Evolutionary conservation across 352 stramenopile species (phyloP), one percentile per base, ranked within the genome.

Genomic region (Bremia lactucae): DNA sequence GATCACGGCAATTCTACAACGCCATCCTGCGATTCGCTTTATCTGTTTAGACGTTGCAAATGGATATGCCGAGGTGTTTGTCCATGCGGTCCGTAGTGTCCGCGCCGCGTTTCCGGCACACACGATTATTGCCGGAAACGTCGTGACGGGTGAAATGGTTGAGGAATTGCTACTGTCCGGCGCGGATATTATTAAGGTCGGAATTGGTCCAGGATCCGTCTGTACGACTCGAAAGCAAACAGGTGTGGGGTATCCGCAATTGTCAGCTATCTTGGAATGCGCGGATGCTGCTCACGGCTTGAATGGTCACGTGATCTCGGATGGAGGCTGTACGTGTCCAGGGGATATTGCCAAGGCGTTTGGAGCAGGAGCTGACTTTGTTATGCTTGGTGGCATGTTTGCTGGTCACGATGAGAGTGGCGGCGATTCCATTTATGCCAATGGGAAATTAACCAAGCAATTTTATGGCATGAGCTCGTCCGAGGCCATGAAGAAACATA

Each of bases 391-490:
- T 11, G 87, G 87, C 18, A 96, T 96, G 84, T 77, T 96, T 36
- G 82, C 84, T 23, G 87, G 86, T 21, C 83, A 95, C 57, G 82
- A 96, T 37, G 87, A 96, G 56, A 89, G 70, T 48, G 86, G 84
- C 10, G 87, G 87, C 9, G 70, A 92, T 2, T 78, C 86, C 35
- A 71, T 94, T 16, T 71, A 91, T 42, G 41, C 63, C 9, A 68
- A 60, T 22, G 78, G 80, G 28, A 77, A 81, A 35, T 19, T 68
- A 33, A 84, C 78, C 51, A 96, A 96, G 67, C 72, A 81, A 42
- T 96, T 96, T 52, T 96, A 96, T 61, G 87, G 87, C 46, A 96
- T 96, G 87, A 91, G 71, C 59, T 95, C 79, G 20, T 79, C 79
- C 1, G 82, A 87, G 21, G 87, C 87, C 42, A 96, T 96, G 86